Conservation (phyloP, 148 eudicot species). For the Camellia granthamiana region DNA sequence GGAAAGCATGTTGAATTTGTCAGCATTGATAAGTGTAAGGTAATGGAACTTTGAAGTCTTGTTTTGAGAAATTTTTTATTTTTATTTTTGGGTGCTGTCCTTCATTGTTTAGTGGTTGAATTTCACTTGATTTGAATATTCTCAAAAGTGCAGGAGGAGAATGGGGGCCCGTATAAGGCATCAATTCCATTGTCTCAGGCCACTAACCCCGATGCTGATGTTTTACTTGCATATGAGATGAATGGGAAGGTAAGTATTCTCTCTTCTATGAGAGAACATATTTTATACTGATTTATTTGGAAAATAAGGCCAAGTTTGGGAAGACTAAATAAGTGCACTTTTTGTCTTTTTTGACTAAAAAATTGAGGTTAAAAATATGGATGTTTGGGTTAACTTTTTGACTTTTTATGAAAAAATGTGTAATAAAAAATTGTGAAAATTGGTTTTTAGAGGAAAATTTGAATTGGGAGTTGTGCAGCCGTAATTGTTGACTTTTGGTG, state of each 20-base stretch:
- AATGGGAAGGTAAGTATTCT: slow-evolving; percentile 62
- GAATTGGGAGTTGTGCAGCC: no score
- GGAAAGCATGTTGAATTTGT: slow-evolving; percentile 93
- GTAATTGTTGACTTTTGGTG: no score
- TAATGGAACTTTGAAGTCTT: slow-evolving; percentile 13
- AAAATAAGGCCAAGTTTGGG: no score
- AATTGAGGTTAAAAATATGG: no score
- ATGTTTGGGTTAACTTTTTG: no score
- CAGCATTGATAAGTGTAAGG: slow-evolving; percentile 95
- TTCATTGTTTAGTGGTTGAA: slow-evolving; percentile 4
- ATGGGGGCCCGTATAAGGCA: slow-evolving; percentile 89
- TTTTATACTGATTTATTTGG: background rate
- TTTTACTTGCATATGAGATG: slow-evolving; percentile 92
- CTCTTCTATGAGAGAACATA: background rate
- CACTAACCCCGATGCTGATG: slow-evolving; percentile 86
- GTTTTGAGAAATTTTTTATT: background rate
- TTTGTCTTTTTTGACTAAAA: no score
- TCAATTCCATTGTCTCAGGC: slow-evolving; percentile 86
- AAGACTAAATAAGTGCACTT: no score
- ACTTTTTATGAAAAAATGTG: no score
- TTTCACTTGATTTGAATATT: background rate
- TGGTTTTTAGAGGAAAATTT: no score
- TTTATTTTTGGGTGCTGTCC: background rate
- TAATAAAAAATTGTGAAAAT: no score
- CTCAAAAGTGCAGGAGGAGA: slow-evolving; percentile 56